Conservation (phyloP, 2,329 filamentous ascomycete species). For the Penicillium sp. region DNA sequence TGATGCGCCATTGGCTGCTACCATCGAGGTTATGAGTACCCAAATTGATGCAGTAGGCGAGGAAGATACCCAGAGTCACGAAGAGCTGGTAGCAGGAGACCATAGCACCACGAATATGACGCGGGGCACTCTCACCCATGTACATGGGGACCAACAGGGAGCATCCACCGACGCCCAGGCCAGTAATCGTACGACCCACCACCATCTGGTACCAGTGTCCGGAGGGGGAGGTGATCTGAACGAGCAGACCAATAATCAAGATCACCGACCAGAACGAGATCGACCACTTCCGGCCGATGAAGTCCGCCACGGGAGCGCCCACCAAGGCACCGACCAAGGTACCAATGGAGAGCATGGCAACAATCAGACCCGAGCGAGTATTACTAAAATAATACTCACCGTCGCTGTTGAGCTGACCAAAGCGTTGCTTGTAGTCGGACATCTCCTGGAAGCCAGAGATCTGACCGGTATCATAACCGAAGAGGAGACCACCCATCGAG, state of each 20-base stretch:
- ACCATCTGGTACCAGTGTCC: slow-evolving; percentile 49
- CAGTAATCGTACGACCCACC: slow-evolving; percentile 49
- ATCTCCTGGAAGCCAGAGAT: slow-evolving; percentile 51
- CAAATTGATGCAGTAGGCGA: slow-evolving; percentile 52
- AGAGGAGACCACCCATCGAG: slow-evolving; percentile 53
- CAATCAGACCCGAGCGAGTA: slow-evolving; percentile 48
- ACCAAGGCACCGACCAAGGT: slow-evolving; percentile 48
- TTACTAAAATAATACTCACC: slow-evolving; percentile 45
- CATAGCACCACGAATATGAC: slow-evolving; percentile 52
- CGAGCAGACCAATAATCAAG: slow-evolving; percentile 47
- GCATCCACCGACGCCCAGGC: slow-evolving; percentile 51
- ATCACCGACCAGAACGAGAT: slow-evolving; percentile 48
- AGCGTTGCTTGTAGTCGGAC: slow-evolving; percentile 46
- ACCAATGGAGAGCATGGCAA: slow-evolving; percentile 49
- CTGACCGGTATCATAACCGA: slow-evolving; percentile 51
- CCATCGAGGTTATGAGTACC: slow-evolving; percentile 44
- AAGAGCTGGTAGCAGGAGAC: slow-evolving; percentile 55
- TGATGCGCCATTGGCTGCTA: slow-evolving; percentile 55
- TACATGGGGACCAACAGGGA: slow-evolving; percentile 53
- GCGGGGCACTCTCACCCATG: slow-evolving; percentile 51
- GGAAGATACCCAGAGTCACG: slow-evolving; percentile 52
- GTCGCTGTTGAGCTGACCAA: slow-evolving; percentile 38
- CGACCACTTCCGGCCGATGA: slow-evolving; percentile 48
- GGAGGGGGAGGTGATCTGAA: slow-evolving; percentile 47
- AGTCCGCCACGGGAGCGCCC: slow-evolving; percentile 48